These are phyloP conservation scores for Backusella tarrabulga DNA, from an alignment of 192 early-diverging fungal genomes.

Conservation along the genomic window DNA sequence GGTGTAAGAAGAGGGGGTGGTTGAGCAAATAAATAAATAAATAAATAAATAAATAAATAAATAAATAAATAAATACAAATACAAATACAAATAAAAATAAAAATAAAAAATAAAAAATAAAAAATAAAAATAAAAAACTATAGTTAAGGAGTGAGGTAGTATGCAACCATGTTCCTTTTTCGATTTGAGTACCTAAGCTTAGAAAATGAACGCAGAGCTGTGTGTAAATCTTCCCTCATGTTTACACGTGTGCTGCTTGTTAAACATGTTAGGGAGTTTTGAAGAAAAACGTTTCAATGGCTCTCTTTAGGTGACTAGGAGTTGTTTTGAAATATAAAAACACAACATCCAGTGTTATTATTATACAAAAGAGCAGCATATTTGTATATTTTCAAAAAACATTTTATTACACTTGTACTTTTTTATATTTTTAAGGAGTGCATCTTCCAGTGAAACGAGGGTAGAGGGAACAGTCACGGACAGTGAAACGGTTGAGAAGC, in stretches of 20 bases:
- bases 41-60: no score
- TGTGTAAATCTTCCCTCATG: not conserved
- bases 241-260: not conserved
- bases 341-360: no score
- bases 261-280: not conserved
- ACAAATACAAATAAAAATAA: no score
- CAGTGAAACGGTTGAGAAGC: constrained; percentile 88
- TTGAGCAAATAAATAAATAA: no score
- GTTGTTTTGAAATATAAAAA: not conserved
- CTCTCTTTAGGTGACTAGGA: not conserved
- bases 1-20: not conserved
- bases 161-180: not conserved
- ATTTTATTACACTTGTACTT: not conserved
- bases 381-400: not conserved
- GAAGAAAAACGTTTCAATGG: not conserved
- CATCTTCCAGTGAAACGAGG: constrained; percentile 90
- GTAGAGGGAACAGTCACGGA: constrained; percentile 89
- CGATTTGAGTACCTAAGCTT: not conserved
- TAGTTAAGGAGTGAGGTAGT: not conserved
- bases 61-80: no score
- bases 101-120: not conserved
- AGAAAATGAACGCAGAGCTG: not conserved
- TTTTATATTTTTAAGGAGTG: constrained; percentile 57
- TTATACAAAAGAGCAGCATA: not conserved
- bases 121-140: not conserved